Evolutionary conservation across 768 basidiomycete species (phyloP), one percentile per base, ranked within the genome.

Genomic region (Termitomyces sp.): DNA sequence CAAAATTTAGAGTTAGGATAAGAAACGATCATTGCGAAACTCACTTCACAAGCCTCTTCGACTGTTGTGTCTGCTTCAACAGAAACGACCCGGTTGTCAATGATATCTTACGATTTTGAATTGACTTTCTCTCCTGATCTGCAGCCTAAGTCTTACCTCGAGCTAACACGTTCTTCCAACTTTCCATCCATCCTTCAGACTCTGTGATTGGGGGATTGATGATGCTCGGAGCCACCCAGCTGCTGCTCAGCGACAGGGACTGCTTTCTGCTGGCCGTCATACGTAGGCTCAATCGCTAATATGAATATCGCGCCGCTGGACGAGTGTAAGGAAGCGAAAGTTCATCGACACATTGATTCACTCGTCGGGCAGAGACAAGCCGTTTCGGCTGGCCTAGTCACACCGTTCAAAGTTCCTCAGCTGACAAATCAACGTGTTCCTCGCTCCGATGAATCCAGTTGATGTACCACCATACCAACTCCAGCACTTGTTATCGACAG

Each of bases 21-120:
- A 43, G 30, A 41, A 24, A 51, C 22, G 12, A 37, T 12, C 6
- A n/a, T 26, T 21, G n/a, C 24, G 28, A 34, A 49, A 71, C 78
- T 63, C 58, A 87, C 90, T 59, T 90, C 88, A 64, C 89, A 92
- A 12, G 90, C 89, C 43, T 88, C 86, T 66, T 93, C 90, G 17
- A 93, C 90, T 47, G 80, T 84, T 8, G 78, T 82, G 44, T 89
- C 82, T n/a, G 80, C 80, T 53, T 84, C 83, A 10, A 92, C 77
- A 26, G 76, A 72, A 15, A 89, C 79, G 46, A 91, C 77, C 3
- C 79, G 80, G 43, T 78, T 78, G 65, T 90, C 87, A 58, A 89
- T 83, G 24, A 91, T 73, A 64, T 88, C 89, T 90, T 55, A 14
- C 11, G 34, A 17, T 32, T 5, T 56, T 43, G 3, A 44, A 40